These are phyloP conservation scores for Oryza punctata DNA, from an alignment of 176 grass and related monocot genomes.

Conservation along the genomic window DNA sequence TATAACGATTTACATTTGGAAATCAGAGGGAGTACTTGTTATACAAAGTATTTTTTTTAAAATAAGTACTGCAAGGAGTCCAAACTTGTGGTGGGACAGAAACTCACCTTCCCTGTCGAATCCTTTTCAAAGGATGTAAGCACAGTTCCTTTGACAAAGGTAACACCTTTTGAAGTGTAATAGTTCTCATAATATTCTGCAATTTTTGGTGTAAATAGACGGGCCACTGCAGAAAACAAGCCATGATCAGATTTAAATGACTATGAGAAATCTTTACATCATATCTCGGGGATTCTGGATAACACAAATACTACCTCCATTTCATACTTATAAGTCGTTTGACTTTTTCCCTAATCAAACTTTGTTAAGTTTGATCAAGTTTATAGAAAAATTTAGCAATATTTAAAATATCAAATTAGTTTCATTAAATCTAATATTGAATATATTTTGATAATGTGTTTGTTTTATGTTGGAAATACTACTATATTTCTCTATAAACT, in stretches of 20 bases:
- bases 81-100: not conserved
- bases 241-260: constrained; percentile 15
- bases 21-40: not conserved
- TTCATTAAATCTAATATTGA: too few species aligned
- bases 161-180: constrained; percentile 75
- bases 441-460: too few species aligned
- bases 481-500: too few species aligned
- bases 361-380: too few species aligned
- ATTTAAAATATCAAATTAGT: too few species aligned
- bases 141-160: constrained; percentile 87
- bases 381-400: too few species aligned
- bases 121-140: constrained; percentile 87
- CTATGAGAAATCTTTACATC: not conserved
- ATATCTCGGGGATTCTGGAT: not conserved
- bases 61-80: not conserved
- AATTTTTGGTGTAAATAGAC: constrained; percentile 81
- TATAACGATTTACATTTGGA: not conserved
- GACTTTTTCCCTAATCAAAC: too few species aligned
- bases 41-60: not conserved
- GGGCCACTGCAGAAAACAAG: constrained; percentile 64
- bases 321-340: too few species aligned
- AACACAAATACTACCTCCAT: constrained; percentile 1
- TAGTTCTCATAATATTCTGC: constrained; percentile 93
- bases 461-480: too few species aligned
- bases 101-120: constrained; percentile 59